Base-by-base conservation (phyloP, 1,139 yeast species). In the Magnusiomyces suaveolens region DNA sequence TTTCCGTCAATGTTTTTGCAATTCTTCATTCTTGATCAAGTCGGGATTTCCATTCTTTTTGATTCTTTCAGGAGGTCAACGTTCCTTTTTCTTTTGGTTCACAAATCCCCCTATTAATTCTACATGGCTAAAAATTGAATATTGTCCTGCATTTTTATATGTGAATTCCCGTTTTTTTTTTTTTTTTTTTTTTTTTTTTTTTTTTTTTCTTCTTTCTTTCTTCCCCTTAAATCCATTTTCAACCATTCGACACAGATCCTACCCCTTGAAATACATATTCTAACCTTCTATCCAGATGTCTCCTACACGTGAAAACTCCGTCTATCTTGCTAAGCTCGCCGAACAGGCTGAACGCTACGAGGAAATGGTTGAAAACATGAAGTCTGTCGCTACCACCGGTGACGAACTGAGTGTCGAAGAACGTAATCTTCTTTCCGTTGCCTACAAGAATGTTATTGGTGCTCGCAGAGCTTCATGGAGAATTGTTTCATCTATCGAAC, bases 281-380 rank as follows among this genome's bases (percentile, higher is more conserved):
- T 29, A 29, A 29, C 33, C 23, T 18, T 21, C 26, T 21, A 2
- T 36, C 6, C 38, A 46, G 46, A 39, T 39, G 43, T 36, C 46
- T 43, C 21, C 46, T 25, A 23, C 46, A 21, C 52, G 51, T 25
- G 98, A 92, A 83, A 96, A 90, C 79, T 87, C 96, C 67, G 97
- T 92, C 68, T 92, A 90, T 76, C 85, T 92, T 73, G 97, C 98
- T 75, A 92, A 92, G 76, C 87, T 92, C 75, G 97, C 97, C 68
- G 98, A 92, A 78, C 97, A 92, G 79, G 97, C 98, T 68, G 98
- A 92, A 79, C 95, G 98, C 76, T 92, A 92, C 73, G 98, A 92
- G 77, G 98, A 94, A 61, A 72, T 72, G 76, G 97, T 92, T 66
- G 96, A 89, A 74, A 87, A 87, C 77, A 92, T 92, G 97, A 90